Evolutionary conservation across 2,329 filamentous ascomycete species (phyloP), one percentile per base, ranked within the genome.

Genomic region (Monilinia fructicola): DNA sequence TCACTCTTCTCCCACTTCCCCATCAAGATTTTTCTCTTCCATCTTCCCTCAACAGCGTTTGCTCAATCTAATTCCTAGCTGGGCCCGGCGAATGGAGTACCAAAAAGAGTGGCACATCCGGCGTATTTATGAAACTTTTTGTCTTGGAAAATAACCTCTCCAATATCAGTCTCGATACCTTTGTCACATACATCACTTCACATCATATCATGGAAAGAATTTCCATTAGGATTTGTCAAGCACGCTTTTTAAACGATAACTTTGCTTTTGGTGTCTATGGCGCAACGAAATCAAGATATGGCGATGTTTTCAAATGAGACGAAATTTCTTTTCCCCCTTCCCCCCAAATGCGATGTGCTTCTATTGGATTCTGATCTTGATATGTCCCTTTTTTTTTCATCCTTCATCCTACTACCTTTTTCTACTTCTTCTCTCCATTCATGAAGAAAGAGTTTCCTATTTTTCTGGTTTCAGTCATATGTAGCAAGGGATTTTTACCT

Each of bases 71-170:
- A 67, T 70, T 71, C 70, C 69, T 69, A 71, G 55, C 69, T 70
- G 58, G 69, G 54, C 69, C 69, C 67, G 74, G 74, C 74, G 74
- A 75, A 76, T 61, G 74, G 74, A 75, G 74, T 75, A 73, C 67
- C 71, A 75, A 75, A 60, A 75, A 76, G 69, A 74, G 60, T 72
- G 69, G 72, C 71, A 40, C 38, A 73, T 70, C 71, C 67, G 73
- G 73, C 74, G 73, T 73, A 73, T 70, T 69, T 60, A 68, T 69
- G 62, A 66, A 48, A 50, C 35, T 54, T 60, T 46, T 58, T 61
- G 38, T 54, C 46, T 63, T 63, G 60, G 50, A 63, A 59, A 48
- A 38, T 50, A 23, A 60, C 42, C 56, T 31, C 28, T 18, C 35
- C 46, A 53, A 63, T 63, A 31, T 62, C 50, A 54, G 26, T 40